Base-by-base conservation (phyloP, 345 rosid species). In the Fremontodendron californicum region DNA sequence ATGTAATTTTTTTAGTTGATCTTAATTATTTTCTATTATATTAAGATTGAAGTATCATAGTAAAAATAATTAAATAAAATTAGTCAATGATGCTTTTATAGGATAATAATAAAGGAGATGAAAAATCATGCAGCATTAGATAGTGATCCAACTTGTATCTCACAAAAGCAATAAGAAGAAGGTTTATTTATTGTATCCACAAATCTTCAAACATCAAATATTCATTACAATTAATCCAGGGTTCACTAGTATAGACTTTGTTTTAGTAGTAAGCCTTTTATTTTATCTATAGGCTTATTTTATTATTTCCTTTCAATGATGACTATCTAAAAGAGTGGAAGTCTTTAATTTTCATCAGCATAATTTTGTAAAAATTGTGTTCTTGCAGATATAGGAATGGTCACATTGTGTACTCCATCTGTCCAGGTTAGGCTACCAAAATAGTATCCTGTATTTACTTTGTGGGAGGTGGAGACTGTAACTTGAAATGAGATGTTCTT, bases 341-440 rank as follows among this genome's bases (percentile, higher is more conserved):
- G 18, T 25, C 33, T 25, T 58, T 3, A 58, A 58, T n/a, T n/a
- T n/a, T n/a, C n/a, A 61, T 61, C 66, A 27, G 77, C 6, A 52
- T 68, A 79, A 54, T 54, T 76, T 35, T 70, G 66, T 25, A 77
- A 48, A 21, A 82, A 71, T 21, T 85, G 82, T 19, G 87, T 83
- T 75, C 87, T 85, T 4, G 42, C 76, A n/a, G 88, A 82, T 45
- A 87, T 73, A 0, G 89, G 91, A 78, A 78, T 86, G 55, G 65
- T 77, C 49, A 89, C 92, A 19, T 63, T 33, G 71, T 78, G 82
- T 13, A 9, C 54, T 0, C 83, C 85, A 77, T 86, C 86, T 5
- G 37, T 81, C 86, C 89, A 85, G 31, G 85, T 81, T 46, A 88
- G 77, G 82, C 88, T 85, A 16, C 89, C 86, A 73, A 86, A 88